A percentile compares a stretch with the other conserved stretches of the same genome.
Evolutionary conservation across 2,329 filamentous ascomycete species (phyloP).

Genomic region (Penicillium sp.): DNA sequence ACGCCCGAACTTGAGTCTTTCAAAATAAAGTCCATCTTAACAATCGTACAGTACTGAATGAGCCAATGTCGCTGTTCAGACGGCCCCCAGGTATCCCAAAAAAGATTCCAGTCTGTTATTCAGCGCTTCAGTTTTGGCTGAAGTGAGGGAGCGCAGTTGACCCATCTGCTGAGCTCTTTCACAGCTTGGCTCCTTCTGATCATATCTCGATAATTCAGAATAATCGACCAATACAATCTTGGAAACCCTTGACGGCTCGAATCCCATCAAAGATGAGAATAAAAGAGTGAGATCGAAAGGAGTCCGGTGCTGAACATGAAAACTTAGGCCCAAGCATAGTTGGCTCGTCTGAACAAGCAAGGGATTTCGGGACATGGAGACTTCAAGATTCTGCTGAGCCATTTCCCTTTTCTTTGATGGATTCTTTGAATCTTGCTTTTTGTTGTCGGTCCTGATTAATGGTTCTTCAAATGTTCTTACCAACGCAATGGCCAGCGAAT

Average conservation of each 20-base stretch:
- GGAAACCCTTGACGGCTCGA: neutral
- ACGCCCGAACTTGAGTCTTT: neutral
- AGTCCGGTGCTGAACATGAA: neutral
- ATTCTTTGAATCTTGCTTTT: neutral
- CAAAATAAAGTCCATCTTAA: neutral
- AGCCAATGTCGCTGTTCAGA: neutral
- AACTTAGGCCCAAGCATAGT: neutral
- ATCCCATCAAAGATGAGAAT: neutral
- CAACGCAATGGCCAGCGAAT: neutral
- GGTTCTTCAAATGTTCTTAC: neutral
- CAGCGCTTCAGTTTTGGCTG: neutral
- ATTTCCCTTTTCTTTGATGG: neutral
- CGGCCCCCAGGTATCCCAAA: neutral
- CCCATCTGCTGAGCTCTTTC: neutral
- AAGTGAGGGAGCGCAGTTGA: neutral
- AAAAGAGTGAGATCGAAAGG: neutral
- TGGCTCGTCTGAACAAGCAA: neutral
- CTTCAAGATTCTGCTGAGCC: neutral
- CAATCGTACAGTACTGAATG: neutral
- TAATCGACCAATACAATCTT: no score
- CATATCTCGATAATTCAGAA: no score
- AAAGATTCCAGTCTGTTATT: neutral
- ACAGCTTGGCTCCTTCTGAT: neutral
- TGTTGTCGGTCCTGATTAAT: neutral
- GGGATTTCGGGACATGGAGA: neutral